Evolutionary conservation across 208 protist genomes (phyloP), one percentile per base, ranked within the genome.

Genomic region (Hexamita inflata): DNA sequence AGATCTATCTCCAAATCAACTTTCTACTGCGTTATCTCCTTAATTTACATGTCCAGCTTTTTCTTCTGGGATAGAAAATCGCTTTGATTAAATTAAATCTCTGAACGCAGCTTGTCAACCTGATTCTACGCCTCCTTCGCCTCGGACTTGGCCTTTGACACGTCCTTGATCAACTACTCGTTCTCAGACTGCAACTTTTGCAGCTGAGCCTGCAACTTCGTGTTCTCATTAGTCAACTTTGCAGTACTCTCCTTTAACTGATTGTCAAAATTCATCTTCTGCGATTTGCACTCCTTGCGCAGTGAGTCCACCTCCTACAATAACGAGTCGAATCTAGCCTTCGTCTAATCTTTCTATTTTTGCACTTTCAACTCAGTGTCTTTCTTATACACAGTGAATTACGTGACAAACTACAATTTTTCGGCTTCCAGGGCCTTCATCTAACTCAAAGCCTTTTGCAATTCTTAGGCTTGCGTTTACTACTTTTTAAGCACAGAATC

Each of bases 351-450:
- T n/a, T 49, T 40, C 30, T 42, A 45, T 11, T 45, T 35, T 11
- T 29, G 24, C 11, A 45, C 7, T 7, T 34, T 4, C 64, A 15
- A 7, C 40, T 70, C 64, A 24, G 2, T 32, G 9, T 70, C 64
- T 15, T 49, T 40, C n/a, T 70, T 70, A 34, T 32, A 70, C 4
- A 15, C 35, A 15, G 4, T 7, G 34, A 70, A 49, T 34, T 70
- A 45, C 26, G 2, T 45, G 35, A 70, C 11, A 38, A 70, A 70
- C n/a, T 70, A 34, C 32, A 45, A 24, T 70, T 70, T 70, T 38
- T 70, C 64, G 4, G 26, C 42, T 34, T 70, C 64, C 7, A 70
- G 38, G 38, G 19, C 30, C 64, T 70, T 70, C 19, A 70, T 49
- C 11, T 70, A 15, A n/a, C 11, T 34, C 38, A 49, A n/a, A 7